Evolutionary conservation across 1,284 basidiomycete species (phyloP), one percentile per base, ranked within the genome.

Genomic region (Trametes sp.): DNA sequence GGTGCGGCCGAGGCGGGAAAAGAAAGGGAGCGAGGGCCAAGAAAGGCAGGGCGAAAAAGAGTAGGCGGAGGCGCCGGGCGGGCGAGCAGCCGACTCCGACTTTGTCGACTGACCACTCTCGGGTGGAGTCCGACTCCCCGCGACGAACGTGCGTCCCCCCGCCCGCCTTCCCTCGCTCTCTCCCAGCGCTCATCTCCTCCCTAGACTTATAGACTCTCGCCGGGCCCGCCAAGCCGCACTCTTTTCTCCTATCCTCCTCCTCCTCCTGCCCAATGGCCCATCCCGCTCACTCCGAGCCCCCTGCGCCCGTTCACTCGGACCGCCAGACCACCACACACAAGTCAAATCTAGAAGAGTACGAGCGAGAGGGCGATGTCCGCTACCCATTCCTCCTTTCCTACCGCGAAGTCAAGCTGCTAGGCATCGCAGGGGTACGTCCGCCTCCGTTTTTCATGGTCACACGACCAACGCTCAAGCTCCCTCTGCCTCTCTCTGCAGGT

Each of bases 401-500:
- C 19, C 72, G 82, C 4, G 87, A 88, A 71, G 16, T 87, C 46
- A 87, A 87, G 72, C 73, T 89, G 24, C 75, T 88, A 31, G 78
- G 83, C 35, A 87, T 89, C 62, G 82, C 87, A 51, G 87, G 87
- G 10, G 86, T 88, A 62, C 65, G 83, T 78, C 33, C 6, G 49
- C 11, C 54, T 4, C 46, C 33, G 21, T 45, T 48, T 29, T 38
- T 21, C 57, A 42, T 26, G 41, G 13, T 65, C 62, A 61, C 57
- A 61, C 51, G 44, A 29, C 33, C 63, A 51, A 21, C 45, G 23
- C 45, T 63, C 54, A 57, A 70, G 44, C n/a, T 33, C 55, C 8
- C 54, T 6, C 44, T 31, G 59, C n/a, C 14, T 42, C 42, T 33
- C 29, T 35, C 2, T 21, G 1, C 60, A 87, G 85, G 82, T 88